Base-by-base conservation (phyloP, 305 asterid genomes). In the Fraxinus baroniana region DNA sequence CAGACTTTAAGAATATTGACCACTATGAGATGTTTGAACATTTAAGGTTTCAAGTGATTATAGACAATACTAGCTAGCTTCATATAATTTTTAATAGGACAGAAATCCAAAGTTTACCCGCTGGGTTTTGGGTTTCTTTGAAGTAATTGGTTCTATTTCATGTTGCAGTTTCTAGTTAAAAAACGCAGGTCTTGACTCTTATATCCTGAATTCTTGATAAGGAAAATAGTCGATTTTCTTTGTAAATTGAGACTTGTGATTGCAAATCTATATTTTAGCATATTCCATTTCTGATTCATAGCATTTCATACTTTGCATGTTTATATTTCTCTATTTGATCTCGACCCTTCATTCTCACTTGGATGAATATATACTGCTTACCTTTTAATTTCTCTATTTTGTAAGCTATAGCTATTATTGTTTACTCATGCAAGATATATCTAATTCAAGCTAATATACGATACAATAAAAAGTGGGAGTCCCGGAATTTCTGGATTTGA, bases 401-500 rank as follows among this genome's bases (percentile, higher is more conserved):
- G 66, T 52, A 80, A 77, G 76, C 46, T 86, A 77, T 81, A 28
- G 75, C 82, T 62, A 73, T 79, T 46, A 70, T 17, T 76, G 39
- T 80, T 84, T 20, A 84, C 87, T 87, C 80, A 91, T 82, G 7
- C 70, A 52, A 62, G 76, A 83, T 79, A 79, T 55, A 70, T 78
- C 76, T 89, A 30, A 57, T 77, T 93, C 91, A 88, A 96, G 99
- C 93, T 96, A 81, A 94, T 96, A 85, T 92, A 96, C 81, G 99
- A 96, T 85, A 96, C 99, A 2, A 86, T 94, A 81, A 91, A 88
- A 90, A 86, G 91, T 87, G 97, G 94, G 88, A 94, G 95, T 87
- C 97, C 98, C n/a, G 98, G 97, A 84, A 90, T 91, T 78, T 90
- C 95, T 49, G 99, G 93, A 57, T 91, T 96, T 90, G 97, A 91